Base-by-base conservation (phyloP, 441 rosid species). In the Erodium moschatum region DNA sequence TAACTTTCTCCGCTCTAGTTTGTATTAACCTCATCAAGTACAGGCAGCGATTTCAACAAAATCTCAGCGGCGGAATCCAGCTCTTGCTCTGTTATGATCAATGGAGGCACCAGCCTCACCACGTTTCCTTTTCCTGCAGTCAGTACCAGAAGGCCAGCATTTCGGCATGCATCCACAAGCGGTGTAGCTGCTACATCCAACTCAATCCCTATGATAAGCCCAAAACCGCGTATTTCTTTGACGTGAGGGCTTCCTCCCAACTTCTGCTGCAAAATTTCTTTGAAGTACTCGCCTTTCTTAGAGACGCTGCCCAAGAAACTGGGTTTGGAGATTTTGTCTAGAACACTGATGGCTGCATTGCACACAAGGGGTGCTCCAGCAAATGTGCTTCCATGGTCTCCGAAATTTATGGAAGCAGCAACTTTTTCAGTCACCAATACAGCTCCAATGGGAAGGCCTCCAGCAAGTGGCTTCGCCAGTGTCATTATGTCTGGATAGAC, bases 381-480 rank as follows among this genome's bases (percentile, higher is more conserved):
- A 73, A 91, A 91, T 11, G 96, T 89, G 77, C 92, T 91, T 69
- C 96, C 92, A 54, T 91, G 96, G 69, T 89, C 97, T n/a, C 96
- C 95, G 12, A 72, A 80, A 3, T 69, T 79, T 18, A 91, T 72
- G 42, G 92, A 77, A 50, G 83, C 80, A 42, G 90, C 90, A 74
- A 91, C 92, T 74, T 78, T 81, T 84, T 91, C 90, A 5, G 90
- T 85, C 58, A 89, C 88, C 21, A 91, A 74, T 21, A 74, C 83
- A 1, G 87, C 95, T 77, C 90, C 96, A 13, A 89, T 84, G 0
- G 95, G 97, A 65, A 89, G 80, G 60, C 97, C 96, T 56, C 95
- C 95, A 0, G 96, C 97, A 71, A 89, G 91, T 38, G 95, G 95
- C 72, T 88, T 91, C 40, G 97, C 94, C 7, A 89, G 82, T 4